A percentile compares a stretch with the other conserved stretches of the same genome.
phyloP scores from a whole-genome alignment of 768 basidiomycete genomes.

The Panaeolus cyanescens region DNA sequence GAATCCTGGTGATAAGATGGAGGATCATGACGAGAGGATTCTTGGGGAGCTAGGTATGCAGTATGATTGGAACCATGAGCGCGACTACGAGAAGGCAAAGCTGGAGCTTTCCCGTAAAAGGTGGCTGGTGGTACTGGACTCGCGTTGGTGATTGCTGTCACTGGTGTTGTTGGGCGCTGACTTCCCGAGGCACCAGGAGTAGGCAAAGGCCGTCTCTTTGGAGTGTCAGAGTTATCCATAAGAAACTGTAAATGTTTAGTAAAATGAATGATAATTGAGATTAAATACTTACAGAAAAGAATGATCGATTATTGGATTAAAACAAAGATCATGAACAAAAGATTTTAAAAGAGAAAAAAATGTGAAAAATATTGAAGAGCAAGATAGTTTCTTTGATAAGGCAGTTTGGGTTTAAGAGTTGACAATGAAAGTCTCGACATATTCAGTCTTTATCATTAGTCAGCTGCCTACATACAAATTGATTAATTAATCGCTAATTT shows the following conservation, averaged over 20 bases:
- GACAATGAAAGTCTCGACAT: background rate
- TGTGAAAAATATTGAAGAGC: no score
- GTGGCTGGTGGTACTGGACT: conserved; percentile 34
- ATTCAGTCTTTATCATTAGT: background rate
- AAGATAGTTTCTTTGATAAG: no score
- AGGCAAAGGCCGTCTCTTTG: conserved; percentile 50
- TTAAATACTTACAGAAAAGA: background rate
- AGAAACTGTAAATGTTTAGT: background rate
- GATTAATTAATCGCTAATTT: conserved; percentile 36
- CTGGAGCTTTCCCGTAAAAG: conserved; percentile 43
- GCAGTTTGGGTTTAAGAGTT: no score
- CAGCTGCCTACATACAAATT: background rate
- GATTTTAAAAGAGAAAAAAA: no score
- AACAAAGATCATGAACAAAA: background rate
- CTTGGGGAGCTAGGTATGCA: conserved; percentile 34
- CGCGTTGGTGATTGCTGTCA: conserved; percentile 37
- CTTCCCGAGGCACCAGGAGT: conserved; percentile 37
- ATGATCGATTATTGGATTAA: background rate
- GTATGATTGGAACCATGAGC: conserved; percentile 47
- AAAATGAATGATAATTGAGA: background rate
- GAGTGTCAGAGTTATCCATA: conserved; percentile 53
- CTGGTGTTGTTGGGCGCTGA: conserved; percentile 36
- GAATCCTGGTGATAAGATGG: conserved; percentile 23
- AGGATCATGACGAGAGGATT: conserved; percentile 38
- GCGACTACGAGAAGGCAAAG: conserved; percentile 39